Evolutionary conservation across 805 yeast species (phyloP), one percentile per base, ranked within the genome.

Genomic region (Sungouiella blattae): DNA sequence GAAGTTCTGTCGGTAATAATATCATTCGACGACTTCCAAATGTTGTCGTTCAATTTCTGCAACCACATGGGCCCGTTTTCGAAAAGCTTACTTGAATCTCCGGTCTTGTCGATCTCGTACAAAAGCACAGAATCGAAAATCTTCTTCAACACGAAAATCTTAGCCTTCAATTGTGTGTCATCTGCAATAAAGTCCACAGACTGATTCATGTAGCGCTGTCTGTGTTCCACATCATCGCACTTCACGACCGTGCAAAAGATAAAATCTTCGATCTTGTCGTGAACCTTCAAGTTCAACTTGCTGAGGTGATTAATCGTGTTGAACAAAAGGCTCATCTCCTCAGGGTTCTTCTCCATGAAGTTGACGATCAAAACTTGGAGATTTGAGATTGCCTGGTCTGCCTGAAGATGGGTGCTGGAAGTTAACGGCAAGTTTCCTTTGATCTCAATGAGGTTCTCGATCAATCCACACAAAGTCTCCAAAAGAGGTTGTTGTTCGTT

Each of bases 21-120:
- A 31, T 79, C 80, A 34, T 72, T 67, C 1, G 75, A 68, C 0
- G 82, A 73, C 43, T 75, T 72, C 98, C 98, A 93, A 5, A 93
- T 68, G 37, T 75, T 73, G 6, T 69, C 64, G 43, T 77, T 79
- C 3, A 91, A 71, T 7, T 69, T 44, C 11, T 69, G 71, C 23
- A 91, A 60, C 96, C 97, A 88, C 1, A 56, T 61, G 0, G 78
- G 73, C 5, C 63, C 46, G 29, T 40, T 60, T 53, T 28, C 61
- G 17, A 78, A 61, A 28, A 80, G 67, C 1, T 52, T 61, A 22
- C 69, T 64, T 17, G 84, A 60, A 28, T 68, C 66, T 0, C 78
- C 78, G 7, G 58, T 52, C 6, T 58, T 60, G 15, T 70, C 62
- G 4, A 80, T 79, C 49, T 86, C 89, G 42, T 70, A 77, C 3